Evolutionary conservation across 495 filamentous ascomycete species (phyloP), one percentile per base, ranked within the genome.

Genomic region (Parathielavia appendiculata): DNA sequence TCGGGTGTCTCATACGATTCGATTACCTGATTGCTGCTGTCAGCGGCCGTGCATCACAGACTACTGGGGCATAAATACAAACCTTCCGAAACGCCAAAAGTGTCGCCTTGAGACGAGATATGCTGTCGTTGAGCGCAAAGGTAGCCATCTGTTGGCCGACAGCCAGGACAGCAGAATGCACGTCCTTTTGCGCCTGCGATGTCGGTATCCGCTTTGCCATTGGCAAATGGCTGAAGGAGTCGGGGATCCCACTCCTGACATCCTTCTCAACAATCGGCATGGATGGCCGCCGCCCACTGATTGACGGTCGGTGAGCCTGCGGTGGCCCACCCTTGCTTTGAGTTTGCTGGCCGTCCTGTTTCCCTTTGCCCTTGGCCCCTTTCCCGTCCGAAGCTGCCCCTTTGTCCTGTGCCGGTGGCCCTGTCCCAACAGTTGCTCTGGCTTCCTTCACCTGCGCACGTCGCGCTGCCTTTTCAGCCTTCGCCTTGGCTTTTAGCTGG

Each of bases 131-230:
- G 49, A 98, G 82, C 7, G 84, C 81, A 73, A 96, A 96, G 54
- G 86, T 88, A 62, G 88, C 86, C 79, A 97, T 90, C 72, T 97
- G 90, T 64, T 96, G 79, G 2, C 92, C 93, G 22, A 97, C 74
- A 0, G 89, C 84, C 57, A 96, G 73, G 10, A 97, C 85, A 1
- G 90, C 85, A 3, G 91, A 91, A 67, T 98, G 91, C 19, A 98
- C 87, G 65, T 97, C 92, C 67, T 92, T 93, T 34, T 84, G 81
- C 13, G 87, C 89, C 22, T 87, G 88, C 2, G 85, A 84, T 32
- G 91, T 75, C 8, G 83, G 84, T 53, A 87, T 87, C 56, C 85
- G 79, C 61, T 87, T 83, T 39, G 88, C 81, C 57, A 89, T 89
- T 63, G 93, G 87, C 14, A 97, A 72, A 70, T 97, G 91, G 51